Evolutionary conservation across 352 stramenopile genomes (phyloP), one percentile per base, ranked within the genome.

Genomic region (Globisporangium nunn): DNA sequence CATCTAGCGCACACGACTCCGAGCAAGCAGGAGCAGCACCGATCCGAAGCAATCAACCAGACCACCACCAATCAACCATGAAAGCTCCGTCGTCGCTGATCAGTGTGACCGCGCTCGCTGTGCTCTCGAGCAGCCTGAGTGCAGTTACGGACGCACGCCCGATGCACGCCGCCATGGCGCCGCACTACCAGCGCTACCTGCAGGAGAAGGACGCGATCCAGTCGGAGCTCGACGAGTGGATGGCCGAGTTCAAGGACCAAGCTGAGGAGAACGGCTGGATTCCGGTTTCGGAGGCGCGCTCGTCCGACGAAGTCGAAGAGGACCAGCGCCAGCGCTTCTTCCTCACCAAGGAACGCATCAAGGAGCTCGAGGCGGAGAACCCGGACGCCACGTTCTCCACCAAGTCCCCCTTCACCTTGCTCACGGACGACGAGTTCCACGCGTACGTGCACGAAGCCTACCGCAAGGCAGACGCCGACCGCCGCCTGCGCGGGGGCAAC

Each of bases 381-480:
- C 73, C 69, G 40, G 55, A 72, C 48, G 76, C 72, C 30, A 64
- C 67, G 30, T 85, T 85, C 59, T 79, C 68, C 8, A 70, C 63
- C 45, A 70, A 77, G 62, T 74, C 74, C 14, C 72, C 71, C 31
- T 87, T 87, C 68, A 72, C 72, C 10, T 56, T 87, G 15, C 58
- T 85, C 49, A 85, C 70, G 7, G 64, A 72, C 31, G 68, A 81
- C 6, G 74, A 87, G 57, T 85, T 87, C 50, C 55, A 52, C 3
- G 54, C 65, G 7, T 81, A 75, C 29, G 62, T 78, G 52, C 52
- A 52, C 14, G 67, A 68, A 6, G 50, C 63, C 41, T 74, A 72
- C 44, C 58, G 61, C 4, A 49, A 18, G 8, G 40, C 47, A 7
- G 49, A 51, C 45, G 41, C 15, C 17, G 41, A 15, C 17, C 39